Evolutionary conservation across 306 rosid species (phyloP).

Genomic region (Luffa aegyptiaca): DNA sequence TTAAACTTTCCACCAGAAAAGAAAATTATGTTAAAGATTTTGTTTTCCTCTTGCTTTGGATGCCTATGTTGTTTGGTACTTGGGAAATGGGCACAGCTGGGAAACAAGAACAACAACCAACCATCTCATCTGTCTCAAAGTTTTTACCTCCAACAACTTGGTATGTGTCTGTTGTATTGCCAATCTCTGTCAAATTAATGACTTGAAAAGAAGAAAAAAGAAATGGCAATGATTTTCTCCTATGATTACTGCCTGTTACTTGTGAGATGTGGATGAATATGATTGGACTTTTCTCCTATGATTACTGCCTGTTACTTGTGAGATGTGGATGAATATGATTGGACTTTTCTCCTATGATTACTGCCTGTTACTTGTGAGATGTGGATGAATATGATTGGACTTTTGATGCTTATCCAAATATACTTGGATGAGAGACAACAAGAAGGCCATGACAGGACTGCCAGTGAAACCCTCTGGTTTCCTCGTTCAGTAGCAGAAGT

Average conservation of each 20-base stretch:
- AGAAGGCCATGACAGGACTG: not conserved
- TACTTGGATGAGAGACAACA: not conserved
- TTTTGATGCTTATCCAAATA: not conserved
- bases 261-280: not conserved
- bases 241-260: not conserved
- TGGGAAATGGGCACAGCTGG: not conserved
- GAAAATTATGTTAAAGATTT: not conserved
- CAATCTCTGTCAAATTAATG: not conserved
- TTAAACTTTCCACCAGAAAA: not conserved
- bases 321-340: not conserved
- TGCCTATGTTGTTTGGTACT: not conserved
- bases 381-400: not conserved
- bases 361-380: not conserved
- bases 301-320: not conserved
- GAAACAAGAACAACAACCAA: not conserved
- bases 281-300: not conserved
- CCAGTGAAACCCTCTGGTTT: not conserved
- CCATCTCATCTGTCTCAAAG: not conserved
- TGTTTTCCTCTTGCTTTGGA: slow-evolving; percentile 3
- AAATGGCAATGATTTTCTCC: not conserved
- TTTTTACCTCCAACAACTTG: not conserved
- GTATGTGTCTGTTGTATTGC: not conserved
- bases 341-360: not conserved
- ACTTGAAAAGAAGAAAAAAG: not conserved
- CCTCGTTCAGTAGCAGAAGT: not conserved